Base-by-base conservation (phyloP, 2,329 filamentous ascomycete genomes). In the Diaporthe citrichinensis region DNA sequence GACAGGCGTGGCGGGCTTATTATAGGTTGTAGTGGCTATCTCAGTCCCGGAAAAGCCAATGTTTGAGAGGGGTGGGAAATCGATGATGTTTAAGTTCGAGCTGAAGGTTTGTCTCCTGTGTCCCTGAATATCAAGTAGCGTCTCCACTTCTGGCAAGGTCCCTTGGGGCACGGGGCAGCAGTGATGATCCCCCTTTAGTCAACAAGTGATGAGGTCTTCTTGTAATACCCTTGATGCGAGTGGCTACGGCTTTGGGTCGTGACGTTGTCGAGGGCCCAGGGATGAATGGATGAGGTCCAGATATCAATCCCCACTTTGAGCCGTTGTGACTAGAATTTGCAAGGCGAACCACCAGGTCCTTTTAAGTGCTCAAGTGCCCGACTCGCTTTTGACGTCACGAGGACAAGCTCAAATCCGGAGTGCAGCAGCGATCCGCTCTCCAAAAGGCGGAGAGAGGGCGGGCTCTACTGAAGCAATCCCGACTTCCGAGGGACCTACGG, bases 321-420 rank as follows among this genome's bases (percentile, higher is more conserved):
- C 23, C 46, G 9, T 55, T 31, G 7, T 53, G 62, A 49, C 41
- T 39, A 23, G 31, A 53, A 68, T 68, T 17, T 53, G 28, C 10
- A 36, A 68, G 62, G 25, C 31, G 10, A 34, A n/a, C 41, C 25
- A 31, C 25, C 4, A 10, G 28, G 8, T 41, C 31, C 31, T 69
- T 68, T 69, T 53, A 53, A 55, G 23, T 25, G 46, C 23, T 31
- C 12, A 25, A 34, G 15, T 25, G 31, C 23, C 7, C 46, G 44
- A 53, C 34, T 53, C n/a, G 46, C 8, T 28, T 55, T 69, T 69
- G 65, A 55, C 65, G 65, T 69, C 65, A 69, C 49, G 46, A 28
- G 23, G 46, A 34, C 62, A 39, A 39, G 31, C 17, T n/a, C 65
- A 55, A 69, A 23, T 46, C 65, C 65, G 65, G 65, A 55, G 65